These are phyloP conservation scores for Pseudogymnoascus sp. DNA, from an alignment of 2,329 filamentous ascomycete genomes.

Conservation along the genomic window DNA sequence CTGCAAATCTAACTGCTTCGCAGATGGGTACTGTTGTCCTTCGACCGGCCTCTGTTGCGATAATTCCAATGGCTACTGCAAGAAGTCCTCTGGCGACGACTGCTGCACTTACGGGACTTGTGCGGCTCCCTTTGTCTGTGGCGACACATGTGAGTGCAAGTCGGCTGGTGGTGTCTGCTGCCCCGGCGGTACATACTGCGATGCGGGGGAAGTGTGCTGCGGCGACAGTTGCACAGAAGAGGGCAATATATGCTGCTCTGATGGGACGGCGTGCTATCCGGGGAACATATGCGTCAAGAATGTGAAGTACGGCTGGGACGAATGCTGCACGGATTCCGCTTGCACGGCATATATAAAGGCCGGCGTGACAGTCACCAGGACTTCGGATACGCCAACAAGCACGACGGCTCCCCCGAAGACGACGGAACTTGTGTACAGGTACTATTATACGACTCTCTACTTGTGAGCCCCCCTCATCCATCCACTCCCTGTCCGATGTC, in stretches of 20 bases:
- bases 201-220: neutral
- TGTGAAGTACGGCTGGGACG: neutral
- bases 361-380: neutral
- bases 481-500: neutral
- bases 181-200: neutral
- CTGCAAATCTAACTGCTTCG: neutral
- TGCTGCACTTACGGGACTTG: neutral
- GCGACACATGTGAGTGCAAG: neutral
- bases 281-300: slow-evolving; percentile 1
- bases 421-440: neutral
- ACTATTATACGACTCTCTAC: neutral
- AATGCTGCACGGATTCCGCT: neutral
- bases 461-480: neutral
- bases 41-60: neutral
- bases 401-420: neutral
- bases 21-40: neutral
- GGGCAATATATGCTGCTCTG: neutral
- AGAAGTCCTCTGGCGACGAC: neutral
- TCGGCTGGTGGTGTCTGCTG: neutral
- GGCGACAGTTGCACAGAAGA: neutral
- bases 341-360: neutral
- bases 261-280: neutral
- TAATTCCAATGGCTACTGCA: neutral
- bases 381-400: neutral
- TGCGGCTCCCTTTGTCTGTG: neutral